Conservation (phyloP, 169 alveolate genomes). For the Miamiensis avidus region DNA sequence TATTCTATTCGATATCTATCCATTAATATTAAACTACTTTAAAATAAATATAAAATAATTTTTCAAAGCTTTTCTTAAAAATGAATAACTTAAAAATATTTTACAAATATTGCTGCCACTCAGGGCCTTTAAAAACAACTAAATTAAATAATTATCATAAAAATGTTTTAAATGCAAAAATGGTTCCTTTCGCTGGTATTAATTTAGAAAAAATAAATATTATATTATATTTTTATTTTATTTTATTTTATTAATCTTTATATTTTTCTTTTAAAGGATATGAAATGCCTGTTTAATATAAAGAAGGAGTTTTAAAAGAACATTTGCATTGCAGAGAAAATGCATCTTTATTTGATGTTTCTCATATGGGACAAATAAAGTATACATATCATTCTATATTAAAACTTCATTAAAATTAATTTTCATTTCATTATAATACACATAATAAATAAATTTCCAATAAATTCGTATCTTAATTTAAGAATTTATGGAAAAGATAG, state of each 20-base stretch:
- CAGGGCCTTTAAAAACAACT: conserved; percentile 1
- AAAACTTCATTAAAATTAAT: too few relatives aligned
- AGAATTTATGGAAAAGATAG: conserved; percentile 33
- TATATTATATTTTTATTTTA: not conserved
- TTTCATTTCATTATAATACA: too few relatives aligned
- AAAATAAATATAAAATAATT: too few relatives aligned
- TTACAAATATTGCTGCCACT: too few relatives aligned
- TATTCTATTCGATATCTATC: too few relatives aligned
- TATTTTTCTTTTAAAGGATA: too few relatives aligned
- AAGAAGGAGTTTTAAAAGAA: conserved; percentile 59
- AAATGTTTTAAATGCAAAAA: conserved; percentile 37
- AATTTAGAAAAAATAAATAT: not conserved
- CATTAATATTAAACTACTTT: not conserved
- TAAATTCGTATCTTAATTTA: too few relatives aligned
- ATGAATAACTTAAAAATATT: too few relatives aligned
- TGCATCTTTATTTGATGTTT: conserved; percentile 63
- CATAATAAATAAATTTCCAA: too few relatives aligned
- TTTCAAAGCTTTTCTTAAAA: too few relatives aligned
- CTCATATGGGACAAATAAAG: conserved; percentile 66
- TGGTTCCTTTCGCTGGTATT: conserved; percentile 70
- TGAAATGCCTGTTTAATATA: conserved; percentile 72
- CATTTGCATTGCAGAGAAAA: conserved; percentile 59
- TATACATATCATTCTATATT: not conserved
- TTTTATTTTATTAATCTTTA: too few relatives aligned
- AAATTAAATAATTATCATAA: conserved; percentile 12